A percentile compares a stretch with the other conserved stretches of the same genome.
Conservation (phyloP, 345 rosid genomes). For the Hibiscus mutabilis region DNA sequence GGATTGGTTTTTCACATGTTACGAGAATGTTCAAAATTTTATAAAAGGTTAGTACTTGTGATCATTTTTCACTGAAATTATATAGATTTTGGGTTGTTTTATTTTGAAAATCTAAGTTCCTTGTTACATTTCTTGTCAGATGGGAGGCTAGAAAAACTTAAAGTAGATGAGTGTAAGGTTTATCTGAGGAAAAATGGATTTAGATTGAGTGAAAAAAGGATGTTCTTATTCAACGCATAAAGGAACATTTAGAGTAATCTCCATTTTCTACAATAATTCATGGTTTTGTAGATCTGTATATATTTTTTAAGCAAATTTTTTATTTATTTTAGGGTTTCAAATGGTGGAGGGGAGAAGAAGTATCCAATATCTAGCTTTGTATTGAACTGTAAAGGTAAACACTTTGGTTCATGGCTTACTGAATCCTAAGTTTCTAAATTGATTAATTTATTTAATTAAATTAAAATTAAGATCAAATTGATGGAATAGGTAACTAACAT, state of each 20-base stretch:
- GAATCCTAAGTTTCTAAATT: too few relatives aligned
- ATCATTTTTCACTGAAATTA: neutral
- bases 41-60: constrained; percentile 26
- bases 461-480: too few relatives aligned
- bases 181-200: constrained; percentile 52
- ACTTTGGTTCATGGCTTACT: too few relatives aligned
- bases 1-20: constrained; percentile 6
- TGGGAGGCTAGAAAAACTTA: constrained; percentile 45
- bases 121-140: constrained; percentile 31
- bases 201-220: constrained; percentile 51
- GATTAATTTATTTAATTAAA: too few relatives aligned
- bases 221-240: constrained; percentile 39
- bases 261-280: constrained; percentile 1
- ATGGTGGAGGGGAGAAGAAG: too few relatives aligned
- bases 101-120: constrained; percentile 11
- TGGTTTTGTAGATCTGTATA: neutral
- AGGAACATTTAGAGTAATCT: constrained; percentile 53
- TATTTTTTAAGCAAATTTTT: too few relatives aligned
- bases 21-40: constrained; percentile 21
- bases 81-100: neutral
- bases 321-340: too few relatives aligned
- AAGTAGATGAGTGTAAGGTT: constrained; percentile 49
- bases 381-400: too few relatives aligned
- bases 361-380: too few relatives aligned
- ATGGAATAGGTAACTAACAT: too few relatives aligned